phyloP scores from a whole-genome alignment of 345 rosid genomes.

The Syzygium grande region DNA sequence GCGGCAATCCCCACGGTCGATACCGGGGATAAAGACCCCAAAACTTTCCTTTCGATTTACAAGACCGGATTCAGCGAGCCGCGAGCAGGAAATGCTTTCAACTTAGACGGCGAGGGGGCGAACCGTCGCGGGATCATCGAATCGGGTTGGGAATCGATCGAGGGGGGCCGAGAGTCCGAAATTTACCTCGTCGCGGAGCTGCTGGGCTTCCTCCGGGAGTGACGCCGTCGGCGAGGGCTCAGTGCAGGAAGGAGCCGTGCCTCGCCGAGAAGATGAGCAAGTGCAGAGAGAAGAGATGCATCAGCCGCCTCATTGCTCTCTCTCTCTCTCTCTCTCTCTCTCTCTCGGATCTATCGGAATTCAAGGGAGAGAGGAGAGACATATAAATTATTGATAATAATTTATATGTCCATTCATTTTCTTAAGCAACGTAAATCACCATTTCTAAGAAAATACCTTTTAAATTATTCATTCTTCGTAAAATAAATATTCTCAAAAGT shows the following conservation, averaged over 20 bases:
- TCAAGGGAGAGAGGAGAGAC: neutral
- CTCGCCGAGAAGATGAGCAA: slow-evolving; percentile 8
- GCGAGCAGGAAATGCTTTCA: neutral
- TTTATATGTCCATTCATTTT: neutral
- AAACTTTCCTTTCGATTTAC: neutral
- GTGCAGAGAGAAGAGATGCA: slow-evolving; percentile 15
- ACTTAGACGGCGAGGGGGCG: neutral
- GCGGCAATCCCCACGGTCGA: neutral
- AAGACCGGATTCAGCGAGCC: neutral
- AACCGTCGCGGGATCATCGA: neutral
- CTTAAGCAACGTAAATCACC: accelerated
- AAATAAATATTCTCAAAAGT: accelerated
- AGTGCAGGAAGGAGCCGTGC: slow-evolving; percentile 6
- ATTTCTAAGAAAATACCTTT: neutral
- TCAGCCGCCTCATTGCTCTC: neutral
- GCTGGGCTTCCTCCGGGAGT: slow-evolving; percentile 65
- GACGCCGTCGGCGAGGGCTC: slow-evolving; percentile 54
- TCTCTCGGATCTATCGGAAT: neutral
- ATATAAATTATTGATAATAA: too few relatives aligned
- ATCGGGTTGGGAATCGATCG: neutral
- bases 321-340: neutral
- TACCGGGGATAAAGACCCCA: neutral
- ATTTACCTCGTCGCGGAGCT: slow-evolving; percentile 80
- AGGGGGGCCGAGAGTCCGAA: neutral
- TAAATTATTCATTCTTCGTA: neutral